Conservation (phyloP, 306 rosid species). For the Trichosanthes truncata region DNA sequence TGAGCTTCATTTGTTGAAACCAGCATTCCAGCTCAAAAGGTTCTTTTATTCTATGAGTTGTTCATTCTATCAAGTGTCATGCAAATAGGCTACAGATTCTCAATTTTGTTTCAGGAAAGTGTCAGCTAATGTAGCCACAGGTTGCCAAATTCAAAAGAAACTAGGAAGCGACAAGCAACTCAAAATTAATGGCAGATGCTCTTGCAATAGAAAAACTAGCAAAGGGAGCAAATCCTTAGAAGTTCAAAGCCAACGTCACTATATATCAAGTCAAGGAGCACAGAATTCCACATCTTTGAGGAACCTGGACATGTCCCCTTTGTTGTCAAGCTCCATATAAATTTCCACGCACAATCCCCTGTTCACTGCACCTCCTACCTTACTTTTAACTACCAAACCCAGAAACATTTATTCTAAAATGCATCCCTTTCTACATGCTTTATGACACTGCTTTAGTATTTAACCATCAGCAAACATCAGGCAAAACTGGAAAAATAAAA, state of each 20-base stretch:
- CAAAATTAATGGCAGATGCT: neutral
- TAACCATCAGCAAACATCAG: neutral
- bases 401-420: neutral
- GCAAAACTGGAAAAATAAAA: neutral
- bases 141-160: neutral
- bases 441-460: neutral
- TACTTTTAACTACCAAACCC: neutral
- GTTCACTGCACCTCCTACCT: neutral
- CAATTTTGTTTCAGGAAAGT: neutral
- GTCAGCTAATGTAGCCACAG: neutral
- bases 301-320: no score
- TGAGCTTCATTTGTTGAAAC: neutral
- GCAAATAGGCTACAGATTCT: neutral
- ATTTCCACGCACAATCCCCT: no score
- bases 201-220: neutral
- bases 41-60: neutral
- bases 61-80: neutral
- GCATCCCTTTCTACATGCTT: neutral
- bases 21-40: neutral
- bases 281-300: no score
- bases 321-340: no score
- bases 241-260: neutral
- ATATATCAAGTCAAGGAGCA: neutral
- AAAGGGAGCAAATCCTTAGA: neutral
- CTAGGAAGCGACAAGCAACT: neutral